Conservation (phyloP, 768 basidiomycete species). For the Kwoniella heveanensis region DNA sequence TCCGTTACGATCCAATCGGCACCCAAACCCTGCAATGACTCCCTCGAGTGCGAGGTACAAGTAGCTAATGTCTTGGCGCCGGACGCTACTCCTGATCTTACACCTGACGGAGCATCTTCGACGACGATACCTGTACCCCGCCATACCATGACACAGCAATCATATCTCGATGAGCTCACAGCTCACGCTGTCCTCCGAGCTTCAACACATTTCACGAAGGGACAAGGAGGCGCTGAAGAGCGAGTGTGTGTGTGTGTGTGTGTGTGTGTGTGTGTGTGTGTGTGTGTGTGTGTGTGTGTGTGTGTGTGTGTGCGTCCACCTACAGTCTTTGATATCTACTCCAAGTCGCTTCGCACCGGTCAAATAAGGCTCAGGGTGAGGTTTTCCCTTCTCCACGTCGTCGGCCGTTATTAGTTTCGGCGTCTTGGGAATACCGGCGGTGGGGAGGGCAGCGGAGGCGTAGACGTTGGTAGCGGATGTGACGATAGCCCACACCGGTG, state of each 20-base stretch:
- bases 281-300: too few species aligned
- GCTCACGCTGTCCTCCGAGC: too few species aligned
- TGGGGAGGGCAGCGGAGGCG: conserved; percentile 67
- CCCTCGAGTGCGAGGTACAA: conserved; percentile 64
- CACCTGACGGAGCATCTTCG: conserved; percentile 77
- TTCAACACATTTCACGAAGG: too few species aligned
- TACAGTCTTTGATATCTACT: conserved; percentile 66
- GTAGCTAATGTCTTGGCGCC: conserved; percentile 78
- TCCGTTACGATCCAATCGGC: conserved; percentile 71
- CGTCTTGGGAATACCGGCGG: conserved; percentile 66
- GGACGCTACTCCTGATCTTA: conserved; percentile 72
- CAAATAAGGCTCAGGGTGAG: conserved; percentile 84
- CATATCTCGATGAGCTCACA: too few species aligned
- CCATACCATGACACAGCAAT: not conserved
- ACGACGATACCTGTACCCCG: conserved; percentile 70
- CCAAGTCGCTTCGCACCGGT: conserved; percentile 68
- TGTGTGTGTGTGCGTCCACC: too few species aligned
- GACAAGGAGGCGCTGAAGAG: too few species aligned
- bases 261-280: too few species aligned
- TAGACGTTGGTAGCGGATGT: conserved; percentile 79
- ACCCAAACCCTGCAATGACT: conserved; percentile 62
- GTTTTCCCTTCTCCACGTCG: conserved; percentile 76
- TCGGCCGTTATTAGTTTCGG: conserved; percentile 71
- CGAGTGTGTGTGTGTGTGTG: too few species aligned
- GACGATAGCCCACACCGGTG: conserved; percentile 72